These are phyloP conservation scores for Penicillium malachiteum DNA, from an alignment of 495 filamentous ascomycete species.

Conservation along the genomic window DNA sequence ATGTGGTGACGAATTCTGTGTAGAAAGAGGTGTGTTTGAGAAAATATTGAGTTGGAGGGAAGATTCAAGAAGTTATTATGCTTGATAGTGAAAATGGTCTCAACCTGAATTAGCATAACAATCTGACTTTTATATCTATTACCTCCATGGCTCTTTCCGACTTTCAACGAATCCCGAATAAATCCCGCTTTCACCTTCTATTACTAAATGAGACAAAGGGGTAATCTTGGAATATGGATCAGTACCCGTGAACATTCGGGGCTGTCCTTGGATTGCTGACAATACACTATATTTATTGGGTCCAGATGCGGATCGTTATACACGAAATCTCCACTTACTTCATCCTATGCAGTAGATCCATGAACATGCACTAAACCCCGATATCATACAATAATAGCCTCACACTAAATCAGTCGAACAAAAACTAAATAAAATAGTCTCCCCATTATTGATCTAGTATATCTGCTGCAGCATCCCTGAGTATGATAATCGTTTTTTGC, in stretches of 20 bases:
- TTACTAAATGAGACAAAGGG: background rate
- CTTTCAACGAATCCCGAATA: conserved; percentile 5
- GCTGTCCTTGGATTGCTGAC: conserved; percentile 15
- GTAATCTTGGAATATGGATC: background rate
- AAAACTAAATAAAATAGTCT: conserved; percentile 19
- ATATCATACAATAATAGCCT: background rate
- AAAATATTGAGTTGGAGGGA: no score
- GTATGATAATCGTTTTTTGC: background rate
- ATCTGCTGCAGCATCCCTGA: background rate
- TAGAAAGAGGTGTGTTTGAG: background rate
- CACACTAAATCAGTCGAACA: conserved; percentile 10
- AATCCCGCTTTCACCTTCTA: background rate
- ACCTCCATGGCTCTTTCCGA: conserved; percentile 1
- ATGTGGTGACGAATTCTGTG: background rate
- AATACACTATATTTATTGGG: conserved; percentile 9
- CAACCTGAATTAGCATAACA: background rate
- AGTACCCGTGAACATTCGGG: background rate
- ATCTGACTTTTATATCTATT: background rate
- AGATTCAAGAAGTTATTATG: no score
- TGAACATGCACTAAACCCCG: background rate
- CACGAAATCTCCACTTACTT: background rate
- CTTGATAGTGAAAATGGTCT: background rate
- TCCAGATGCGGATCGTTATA: background rate
- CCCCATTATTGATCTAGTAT: conserved; percentile 26
- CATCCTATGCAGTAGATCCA: conserved; percentile 8